These are phyloP conservation scores for Dysphania ambrosioides DNA, from an alignment of 148 eudicot genomes.

Conservation along the genomic window DNA sequence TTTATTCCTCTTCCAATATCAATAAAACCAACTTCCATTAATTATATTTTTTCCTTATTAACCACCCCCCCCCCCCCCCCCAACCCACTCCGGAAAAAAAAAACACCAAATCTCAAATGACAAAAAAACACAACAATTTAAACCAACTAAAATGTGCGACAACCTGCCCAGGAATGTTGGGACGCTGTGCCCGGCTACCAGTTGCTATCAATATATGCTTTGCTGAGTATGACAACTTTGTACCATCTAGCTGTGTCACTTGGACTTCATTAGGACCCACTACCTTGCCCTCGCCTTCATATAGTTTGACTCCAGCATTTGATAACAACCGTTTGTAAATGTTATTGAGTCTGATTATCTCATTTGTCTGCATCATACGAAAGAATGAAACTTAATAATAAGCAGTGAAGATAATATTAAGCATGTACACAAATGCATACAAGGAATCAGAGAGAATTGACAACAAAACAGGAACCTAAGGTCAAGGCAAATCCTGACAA, in stretches of 20 bases:
- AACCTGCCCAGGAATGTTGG: slow-evolving; percentile 79
- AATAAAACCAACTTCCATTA: too few species aligned
- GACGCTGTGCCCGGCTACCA: slow-evolving; percentile 85
- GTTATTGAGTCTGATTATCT: slow-evolving; percentile 71
- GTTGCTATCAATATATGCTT: slow-evolving; percentile 92
- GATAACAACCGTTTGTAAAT: slow-evolving; percentile 81
- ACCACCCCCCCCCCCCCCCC: too few species aligned
- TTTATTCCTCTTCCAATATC: too few species aligned
- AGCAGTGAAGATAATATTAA: not conserved
- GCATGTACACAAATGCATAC: slow-evolving; percentile 6
- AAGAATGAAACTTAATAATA: not conserved
- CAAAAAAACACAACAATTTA: not conserved
- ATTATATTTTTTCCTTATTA: too few species aligned
- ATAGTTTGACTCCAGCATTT: slow-evolving; percentile 87
- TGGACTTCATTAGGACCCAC: slow-evolving; percentile 92
- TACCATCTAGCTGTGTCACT: slow-evolving; percentile 86
- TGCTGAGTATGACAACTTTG: slow-evolving; percentile 77
- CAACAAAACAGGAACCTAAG: not conserved
- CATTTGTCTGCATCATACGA: slow-evolving; percentile 63
- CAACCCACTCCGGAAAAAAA: not conserved
- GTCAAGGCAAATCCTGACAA: not conserved
- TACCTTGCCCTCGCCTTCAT: slow-evolving; percentile 90
- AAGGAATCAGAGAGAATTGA: not conserved
- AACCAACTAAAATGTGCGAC: slow-evolving; percentile 5
- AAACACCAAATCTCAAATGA: not conserved